Conservation (phyloP, 306 rosid species). For the Acmispon strigosus region DNA sequence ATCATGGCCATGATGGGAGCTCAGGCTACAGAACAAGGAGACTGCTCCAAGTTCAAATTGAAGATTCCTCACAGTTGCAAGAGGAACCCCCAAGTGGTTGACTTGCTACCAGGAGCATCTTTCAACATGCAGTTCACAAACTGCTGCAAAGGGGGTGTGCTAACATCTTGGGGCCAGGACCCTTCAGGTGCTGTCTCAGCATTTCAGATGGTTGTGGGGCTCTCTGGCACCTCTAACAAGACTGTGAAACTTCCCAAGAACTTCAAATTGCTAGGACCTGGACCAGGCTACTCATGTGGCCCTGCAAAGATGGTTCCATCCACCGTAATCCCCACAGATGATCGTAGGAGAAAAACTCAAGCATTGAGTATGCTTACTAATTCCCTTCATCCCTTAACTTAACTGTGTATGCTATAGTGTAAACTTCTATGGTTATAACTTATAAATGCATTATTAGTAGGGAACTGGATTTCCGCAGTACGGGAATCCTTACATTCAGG, state of each 20-base stretch:
- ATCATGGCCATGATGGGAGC: slow-evolving; percentile 74
- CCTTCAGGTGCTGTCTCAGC: slow-evolving; percentile 58
- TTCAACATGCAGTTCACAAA: slow-evolving; percentile 59
- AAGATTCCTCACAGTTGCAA: slow-evolving; percentile 66
- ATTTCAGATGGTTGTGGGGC: slow-evolving; percentile 69
- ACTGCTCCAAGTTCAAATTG: slow-evolving; percentile 66
- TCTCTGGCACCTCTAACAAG: slow-evolving; percentile 67
- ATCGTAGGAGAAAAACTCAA: slow-evolving; percentile 52
- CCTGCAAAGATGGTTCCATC: slow-evolving; percentile 58
- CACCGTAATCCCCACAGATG: slow-evolving; percentile 48
- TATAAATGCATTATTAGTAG: too few relatives aligned
- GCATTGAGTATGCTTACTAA: slow-evolving; percentile 49
- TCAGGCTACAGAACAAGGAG: slow-evolving; percentile 80
- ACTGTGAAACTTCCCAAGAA: slow-evolving; percentile 63
- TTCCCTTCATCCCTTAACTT: neutral
- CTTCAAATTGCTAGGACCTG: slow-evolving; percentile 67
- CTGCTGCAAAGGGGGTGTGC: slow-evolving; percentile 73
- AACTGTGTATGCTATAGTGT: neutral
- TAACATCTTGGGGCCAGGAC: slow-evolving; percentile 72
- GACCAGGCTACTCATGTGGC: slow-evolving; percentile 71
- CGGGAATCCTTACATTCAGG: too few relatives aligned
- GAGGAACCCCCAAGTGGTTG: slow-evolving; percentile 56
- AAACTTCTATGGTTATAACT: too few relatives aligned
- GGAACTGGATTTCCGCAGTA: too few relatives aligned
- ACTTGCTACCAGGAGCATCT: slow-evolving; percentile 67